These are phyloP conservation scores for Suhomyces ambrosiae DNA, from an alignment of 1,139 yeast genomes.

Conservation along the genomic window DNA sequence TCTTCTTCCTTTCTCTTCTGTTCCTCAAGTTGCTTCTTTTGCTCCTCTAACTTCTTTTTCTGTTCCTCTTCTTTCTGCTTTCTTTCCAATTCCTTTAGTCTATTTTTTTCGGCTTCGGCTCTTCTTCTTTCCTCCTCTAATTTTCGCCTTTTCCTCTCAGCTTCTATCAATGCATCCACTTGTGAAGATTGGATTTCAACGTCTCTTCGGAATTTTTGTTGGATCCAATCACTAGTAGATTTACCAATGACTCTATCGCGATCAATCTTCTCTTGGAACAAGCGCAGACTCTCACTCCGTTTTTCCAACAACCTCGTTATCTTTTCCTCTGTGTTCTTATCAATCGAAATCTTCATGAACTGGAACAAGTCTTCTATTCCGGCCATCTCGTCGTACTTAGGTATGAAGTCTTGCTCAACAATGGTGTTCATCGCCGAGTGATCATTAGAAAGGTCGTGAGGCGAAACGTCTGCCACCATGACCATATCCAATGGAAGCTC, in stretches of 20 bases:
- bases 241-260: neutral
- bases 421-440: conserved; percentile 2
- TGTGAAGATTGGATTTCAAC: conserved; percentile 8
- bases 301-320: too few relatives aligned
- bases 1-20: conserved; percentile 13
- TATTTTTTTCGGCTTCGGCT: conserved; percentile 6
- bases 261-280: neutral
- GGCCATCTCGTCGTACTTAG: neutral
- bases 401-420: conserved; percentile 1
- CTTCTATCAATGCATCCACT: conserved; percentile 12
- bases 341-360: conserved; percentile 4
- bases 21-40: conserved; percentile 12
- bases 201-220: conserved; percentile 1
- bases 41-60: conserved; percentile 10
- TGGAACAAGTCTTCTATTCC: conserved; percentile 5
- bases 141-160: conserved; percentile 10
- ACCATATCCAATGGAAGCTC: conserved; percentile 14
- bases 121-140: conserved; percentile 2
- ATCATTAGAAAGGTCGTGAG: neutral
- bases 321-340: too few relatives aligned
- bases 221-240: conserved; percentile 2
- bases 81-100: conserved; percentile 14
- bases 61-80: conserved; percentile 9
- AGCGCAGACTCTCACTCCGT: too few relatives aligned
- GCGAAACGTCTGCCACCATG: conserved; percentile 8